phyloP scores from a whole-genome alignment of 768 basidiomycete species.

The Lentinula detonsa region DNA sequence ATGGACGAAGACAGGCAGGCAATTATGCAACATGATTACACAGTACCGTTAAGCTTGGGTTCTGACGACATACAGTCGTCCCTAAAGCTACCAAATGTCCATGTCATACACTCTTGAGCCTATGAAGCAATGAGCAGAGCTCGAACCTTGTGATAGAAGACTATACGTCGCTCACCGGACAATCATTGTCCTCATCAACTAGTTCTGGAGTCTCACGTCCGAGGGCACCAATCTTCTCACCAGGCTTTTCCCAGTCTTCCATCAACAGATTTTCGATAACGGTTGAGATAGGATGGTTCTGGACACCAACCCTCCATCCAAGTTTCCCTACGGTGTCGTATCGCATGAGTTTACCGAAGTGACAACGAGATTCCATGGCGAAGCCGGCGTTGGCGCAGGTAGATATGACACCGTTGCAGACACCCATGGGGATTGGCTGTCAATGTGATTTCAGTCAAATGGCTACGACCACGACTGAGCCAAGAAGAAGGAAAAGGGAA shows the following conservation, averaged over 20 bases:
- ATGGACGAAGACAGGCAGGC: not conserved
- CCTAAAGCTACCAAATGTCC: slow-evolving; percentile 1
- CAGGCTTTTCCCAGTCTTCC: slow-evolving; percentile 26
- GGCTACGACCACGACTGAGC: slow-evolving; percentile 2
- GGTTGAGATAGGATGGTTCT: slow-evolving; percentile 66
- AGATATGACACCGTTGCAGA: slow-evolving; percentile 65
- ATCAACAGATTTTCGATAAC: slow-evolving; percentile 54
- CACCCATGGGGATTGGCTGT: slow-evolving; percentile 82
- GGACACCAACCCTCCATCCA: slow-evolving; percentile 72
- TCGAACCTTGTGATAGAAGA: not conserved
- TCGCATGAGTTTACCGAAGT: slow-evolving; percentile 73
- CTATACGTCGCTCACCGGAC: slow-evolving; percentile 41
- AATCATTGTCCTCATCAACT: slow-evolving; percentile 41
- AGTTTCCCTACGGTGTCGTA: slow-evolving; percentile 84
- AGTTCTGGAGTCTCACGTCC: slow-evolving; percentile 24
- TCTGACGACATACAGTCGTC: not conserved
- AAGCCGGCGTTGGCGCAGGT: slow-evolving; percentile 58
- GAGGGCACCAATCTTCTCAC: slow-evolving; percentile 2
- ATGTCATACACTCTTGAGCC: slow-evolving; percentile 4
- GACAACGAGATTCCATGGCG: slow-evolving; percentile 85
- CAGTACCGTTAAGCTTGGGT: not conserved
- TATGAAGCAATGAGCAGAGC: not conserved
- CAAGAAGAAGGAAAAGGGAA: slow-evolving; percentile 1
- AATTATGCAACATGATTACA: not conserved
- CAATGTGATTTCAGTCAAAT: not conserved